These are phyloP conservation scores for Dillenia turbinata DNA, from an alignment of 164 flowering plant species.

Conservation along the genomic window DNA sequence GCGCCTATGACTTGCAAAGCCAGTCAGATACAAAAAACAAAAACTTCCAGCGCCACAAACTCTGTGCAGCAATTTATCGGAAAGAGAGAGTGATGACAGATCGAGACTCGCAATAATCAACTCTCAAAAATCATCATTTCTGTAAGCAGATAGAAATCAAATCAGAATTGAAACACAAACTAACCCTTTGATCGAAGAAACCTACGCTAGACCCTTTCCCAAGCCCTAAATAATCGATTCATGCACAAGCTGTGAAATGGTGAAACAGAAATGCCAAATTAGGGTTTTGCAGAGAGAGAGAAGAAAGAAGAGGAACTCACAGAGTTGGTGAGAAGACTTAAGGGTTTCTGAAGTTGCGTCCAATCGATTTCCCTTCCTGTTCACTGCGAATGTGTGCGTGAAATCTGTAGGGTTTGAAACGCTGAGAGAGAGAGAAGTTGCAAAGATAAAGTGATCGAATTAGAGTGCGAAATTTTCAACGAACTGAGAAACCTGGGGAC, in stretches of 20 bases:
- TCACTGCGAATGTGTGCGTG: constrained; percentile 7
- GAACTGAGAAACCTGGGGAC: constrained; percentile 30
- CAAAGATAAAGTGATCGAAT: constrained; percentile 43
- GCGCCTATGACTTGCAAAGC: no score
- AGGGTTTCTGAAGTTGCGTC: constrained; percentile 2
- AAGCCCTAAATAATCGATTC: neutral
- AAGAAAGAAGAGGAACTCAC: constrained; percentile 13
- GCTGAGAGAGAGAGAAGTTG: constrained; percentile 5
- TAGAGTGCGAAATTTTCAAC: constrained; percentile 52
- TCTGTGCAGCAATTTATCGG: no score
- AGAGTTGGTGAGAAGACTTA: constrained; percentile 9
- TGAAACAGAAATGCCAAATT: constrained; percentile 11
- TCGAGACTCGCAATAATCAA: no score
- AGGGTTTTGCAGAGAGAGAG: constrained; percentile 22
- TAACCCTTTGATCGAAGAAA: no score
- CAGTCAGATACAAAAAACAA: no score
- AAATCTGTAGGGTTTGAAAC: constrained; percentile 29
- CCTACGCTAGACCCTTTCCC: no score
- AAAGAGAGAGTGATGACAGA: no score
- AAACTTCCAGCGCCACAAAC: no score
- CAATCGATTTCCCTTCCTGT: constrained; percentile 20
- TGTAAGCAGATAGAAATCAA: no score
- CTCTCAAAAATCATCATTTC: no score
- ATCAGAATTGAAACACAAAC: no score
- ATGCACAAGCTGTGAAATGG: constrained; percentile 10